phyloP scores from a whole-genome alignment of 495 filamentous ascomycete species.

The Collariella sp. region DNA sequence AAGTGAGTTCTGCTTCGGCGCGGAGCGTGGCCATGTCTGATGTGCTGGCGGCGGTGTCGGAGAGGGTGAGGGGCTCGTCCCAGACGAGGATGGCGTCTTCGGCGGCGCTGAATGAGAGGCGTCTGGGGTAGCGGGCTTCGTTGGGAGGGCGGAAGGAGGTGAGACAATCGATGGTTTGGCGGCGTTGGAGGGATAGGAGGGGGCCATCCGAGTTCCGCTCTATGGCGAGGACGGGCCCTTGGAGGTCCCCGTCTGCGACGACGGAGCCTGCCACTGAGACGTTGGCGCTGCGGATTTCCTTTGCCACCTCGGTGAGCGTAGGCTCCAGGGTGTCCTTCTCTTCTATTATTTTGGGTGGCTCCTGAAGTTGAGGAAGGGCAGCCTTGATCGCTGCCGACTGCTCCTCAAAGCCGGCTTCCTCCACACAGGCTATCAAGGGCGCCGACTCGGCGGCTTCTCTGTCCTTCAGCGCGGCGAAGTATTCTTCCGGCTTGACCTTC shows the following conservation, averaged over 20 bases:
- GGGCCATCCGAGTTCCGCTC: slow-evolving; percentile 21
- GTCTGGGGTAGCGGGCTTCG: slow-evolving; percentile 62
- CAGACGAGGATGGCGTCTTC: slow-evolving; percentile 77
- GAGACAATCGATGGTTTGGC: slow-evolving; percentile 41
- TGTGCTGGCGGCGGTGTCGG: slow-evolving; percentile 38
- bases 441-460: slow-evolving; percentile 22
- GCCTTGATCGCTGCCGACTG: neutral
- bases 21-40: neutral
- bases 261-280: slow-evolving; percentile 36
- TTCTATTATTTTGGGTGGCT: neutral
- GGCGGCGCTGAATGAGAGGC: slow-evolving; percentile 82
- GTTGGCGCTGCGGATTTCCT: slow-evolving; percentile 17
- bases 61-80: slow-evolving; percentile 41
- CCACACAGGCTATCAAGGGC: neutral
- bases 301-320: slow-evolving; percentile 17
- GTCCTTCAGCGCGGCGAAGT: slow-evolving; percentile 34
- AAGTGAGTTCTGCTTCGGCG: slow-evolving; percentile 47
- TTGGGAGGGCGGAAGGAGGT: slow-evolving; percentile 28
- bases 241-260: slow-evolving; percentile 37
- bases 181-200: slow-evolving; percentile 31
- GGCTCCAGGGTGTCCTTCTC: slow-evolving; percentile 7
- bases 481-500: slow-evolving; percentile 49
- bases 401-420: neutral
- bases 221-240: slow-evolving; percentile 32
- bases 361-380: neutral